Evolutionary conservation across 495 filamentous ascomycete genomes (phyloP).

Genomic region (Podospora anserina): DNA sequence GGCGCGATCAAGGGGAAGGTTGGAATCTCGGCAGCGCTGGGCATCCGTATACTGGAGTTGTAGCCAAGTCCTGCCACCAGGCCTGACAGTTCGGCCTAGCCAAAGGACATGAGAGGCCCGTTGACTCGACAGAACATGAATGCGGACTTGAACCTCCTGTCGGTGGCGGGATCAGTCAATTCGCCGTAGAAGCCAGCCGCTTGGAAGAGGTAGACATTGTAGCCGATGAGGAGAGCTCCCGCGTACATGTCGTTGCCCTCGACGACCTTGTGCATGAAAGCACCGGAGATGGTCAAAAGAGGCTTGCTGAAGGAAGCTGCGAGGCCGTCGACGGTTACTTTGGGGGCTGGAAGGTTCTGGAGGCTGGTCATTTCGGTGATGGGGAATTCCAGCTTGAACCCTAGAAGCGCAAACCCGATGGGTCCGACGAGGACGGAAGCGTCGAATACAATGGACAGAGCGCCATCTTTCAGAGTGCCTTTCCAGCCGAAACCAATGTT

Average conservation of each 20-base stretch:
- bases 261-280: constrained; percentile 31
- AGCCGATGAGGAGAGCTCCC: constrained; percentile 42
- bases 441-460: constrained; percentile 34
- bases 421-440: constrained; percentile 43
- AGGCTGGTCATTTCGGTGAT: neutral
- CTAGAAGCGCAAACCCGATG: constrained; percentile 36
- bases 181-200: constrained; percentile 40
- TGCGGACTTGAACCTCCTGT: constrained; percentile 30
- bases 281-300: constrained; percentile 41
- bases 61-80: constrained; percentile 47
- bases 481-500: constrained; percentile 39
- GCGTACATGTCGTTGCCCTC: constrained; percentile 28
- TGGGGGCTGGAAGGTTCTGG: constrained; percentile 10
- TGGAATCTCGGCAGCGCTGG: too few species aligned
- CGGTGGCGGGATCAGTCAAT: neutral
- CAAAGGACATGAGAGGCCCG: constrained; percentile 44
- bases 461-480: constrained; percentile 3
- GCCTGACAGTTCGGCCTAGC: constrained; percentile 41
- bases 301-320: constrained; percentile 35
- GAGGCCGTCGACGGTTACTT: constrained; percentile 35
- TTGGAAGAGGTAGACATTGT: constrained; percentile 36
- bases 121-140: constrained; percentile 43
- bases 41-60: constrained; percentile 31
- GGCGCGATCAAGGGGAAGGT: too few species aligned
- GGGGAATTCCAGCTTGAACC: constrained; percentile 29